Evolutionary conservation across 1,284 basidiomycete genomes (phyloP).

Genomic region (Ganoderma boninense): DNA sequence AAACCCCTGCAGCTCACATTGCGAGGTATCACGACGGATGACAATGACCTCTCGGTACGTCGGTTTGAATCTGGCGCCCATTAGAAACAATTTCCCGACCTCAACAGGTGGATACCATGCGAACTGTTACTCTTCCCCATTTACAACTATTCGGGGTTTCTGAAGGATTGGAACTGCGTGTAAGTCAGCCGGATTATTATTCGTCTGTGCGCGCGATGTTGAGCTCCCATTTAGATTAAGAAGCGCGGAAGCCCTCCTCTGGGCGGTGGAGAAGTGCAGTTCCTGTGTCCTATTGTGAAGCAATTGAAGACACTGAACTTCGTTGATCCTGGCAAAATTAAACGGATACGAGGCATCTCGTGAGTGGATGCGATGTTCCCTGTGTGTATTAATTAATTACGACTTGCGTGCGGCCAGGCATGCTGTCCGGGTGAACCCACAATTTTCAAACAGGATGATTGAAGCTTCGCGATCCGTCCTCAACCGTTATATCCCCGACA

Average conservation of each 20-base stretch:
- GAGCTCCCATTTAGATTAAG: slow-evolving; percentile 70
- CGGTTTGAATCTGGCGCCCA: not conserved
- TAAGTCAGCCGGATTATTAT: slow-evolving; percentile 43
- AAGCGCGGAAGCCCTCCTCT: slow-evolving; percentile 91
- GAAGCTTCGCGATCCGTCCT: slow-evolving; percentile 91
- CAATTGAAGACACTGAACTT: slow-evolving; percentile 94
- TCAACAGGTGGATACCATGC: slow-evolving; percentile 83
- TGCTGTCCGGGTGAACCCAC: slow-evolving; percentile 94
- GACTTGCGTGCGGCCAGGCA: slow-evolving; percentile 59
- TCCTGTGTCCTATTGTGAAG: slow-evolving; percentile 92
- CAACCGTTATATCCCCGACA: slow-evolving; percentile 97
- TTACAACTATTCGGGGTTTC: slow-evolving; percentile 90
- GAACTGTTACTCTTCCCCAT: slow-evolving; percentile 94
- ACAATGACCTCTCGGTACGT: slow-evolving; percentile 85
- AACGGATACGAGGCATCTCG: slow-evolving; percentile 96
- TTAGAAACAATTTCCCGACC: slow-evolving; percentile 11
- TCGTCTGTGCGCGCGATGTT: not conserved
- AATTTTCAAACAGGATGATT: slow-evolving; percentile 98
- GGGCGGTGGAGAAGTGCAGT: slow-evolving; percentile 94
- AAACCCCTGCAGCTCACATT: slow-evolving; percentile 85
- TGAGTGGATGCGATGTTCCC: slow-evolving; percentile 51
- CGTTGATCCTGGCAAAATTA: slow-evolving; percentile 89
- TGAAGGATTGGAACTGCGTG: slow-evolving; percentile 87
- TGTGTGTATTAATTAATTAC: not conserved
- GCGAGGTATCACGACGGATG: slow-evolving; percentile 91